Conservation (phyloP, 2,329 filamentous ascomycete species). For the Diplodia intermedia region DNA sequence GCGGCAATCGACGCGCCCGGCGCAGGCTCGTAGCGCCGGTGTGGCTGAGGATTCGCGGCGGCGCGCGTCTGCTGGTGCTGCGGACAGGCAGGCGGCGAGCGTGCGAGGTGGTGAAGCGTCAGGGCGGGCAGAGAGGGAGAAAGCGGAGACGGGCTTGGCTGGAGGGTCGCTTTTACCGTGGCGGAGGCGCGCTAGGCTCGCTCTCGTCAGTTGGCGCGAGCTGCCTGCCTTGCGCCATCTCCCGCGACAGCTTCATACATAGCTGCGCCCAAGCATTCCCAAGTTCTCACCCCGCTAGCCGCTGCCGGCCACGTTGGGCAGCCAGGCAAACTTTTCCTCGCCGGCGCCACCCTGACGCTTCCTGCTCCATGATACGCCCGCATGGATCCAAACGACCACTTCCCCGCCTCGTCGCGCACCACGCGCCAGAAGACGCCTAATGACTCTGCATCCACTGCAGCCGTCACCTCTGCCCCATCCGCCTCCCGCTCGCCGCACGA, state of each 20-base stretch:
- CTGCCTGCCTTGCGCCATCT: constrained; percentile 1
- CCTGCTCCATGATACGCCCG: constrained; percentile 28
- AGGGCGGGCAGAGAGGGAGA: background rate
- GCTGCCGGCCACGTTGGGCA: constrained; percentile 18
- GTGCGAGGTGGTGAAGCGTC: background rate
- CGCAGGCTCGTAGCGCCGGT: background rate
- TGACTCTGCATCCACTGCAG: constrained; percentile 21
- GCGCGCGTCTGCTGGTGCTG: background rate
- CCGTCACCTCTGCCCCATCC: constrained; percentile 17
- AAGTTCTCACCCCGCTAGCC: constrained; percentile 3
- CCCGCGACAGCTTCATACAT: constrained; percentile 16
- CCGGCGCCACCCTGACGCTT: constrained; percentile 7
- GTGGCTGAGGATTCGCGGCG: constrained; percentile 6
- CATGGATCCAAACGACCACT: constrained; percentile 30
- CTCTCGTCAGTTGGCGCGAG: background rate
- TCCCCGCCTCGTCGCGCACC: constrained; percentile 30
- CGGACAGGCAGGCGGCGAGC: constrained; percentile 3
- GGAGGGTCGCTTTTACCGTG: too few relatives aligned
- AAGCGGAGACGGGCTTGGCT: constrained; percentile 23
- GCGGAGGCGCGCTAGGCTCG: background rate
- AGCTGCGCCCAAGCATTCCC: constrained; percentile 12
- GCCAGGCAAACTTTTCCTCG: constrained; percentile 19
- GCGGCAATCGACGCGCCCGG: constrained; percentile 3
- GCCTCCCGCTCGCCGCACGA: constrained; percentile 8
- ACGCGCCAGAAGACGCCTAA: constrained; percentile 32